phyloP scores from a whole-genome alignment of 805 yeast genomes.

The Cyberlindnera euphorbiiphila region DNA sequence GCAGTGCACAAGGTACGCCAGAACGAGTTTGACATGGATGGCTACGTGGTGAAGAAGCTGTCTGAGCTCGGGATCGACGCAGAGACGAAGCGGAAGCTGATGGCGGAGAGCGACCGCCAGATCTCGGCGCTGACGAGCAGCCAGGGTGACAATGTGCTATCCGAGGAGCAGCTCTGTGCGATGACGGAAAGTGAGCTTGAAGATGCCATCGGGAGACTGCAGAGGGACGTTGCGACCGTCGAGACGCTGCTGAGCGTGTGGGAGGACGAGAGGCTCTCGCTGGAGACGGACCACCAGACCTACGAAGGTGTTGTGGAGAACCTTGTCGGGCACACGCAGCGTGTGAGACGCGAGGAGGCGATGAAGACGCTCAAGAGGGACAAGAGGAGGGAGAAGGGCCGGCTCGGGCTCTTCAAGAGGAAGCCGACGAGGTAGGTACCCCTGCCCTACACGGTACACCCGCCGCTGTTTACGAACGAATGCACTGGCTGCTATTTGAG shows the following conservation, averaged over 20 bases:
- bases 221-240: conserved; percentile 34
- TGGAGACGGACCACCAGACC: conserved; percentile 63
- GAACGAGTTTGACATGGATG: conserved; percentile 23
- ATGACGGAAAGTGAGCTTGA: conserved; percentile 36
- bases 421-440: conserved; percentile 4
- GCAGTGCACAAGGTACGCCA: conserved; percentile 44
- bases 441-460: no score
- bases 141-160: no score
- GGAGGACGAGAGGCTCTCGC: conserved; percentile 45
- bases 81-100: conserved; percentile 27
- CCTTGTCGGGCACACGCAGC: conserved; percentile 85
- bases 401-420: conserved; percentile 16
- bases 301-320: conserved; percentile 88
- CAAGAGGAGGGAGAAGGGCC: conserved; percentile 18
- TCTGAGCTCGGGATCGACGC: conserved; percentile 32
- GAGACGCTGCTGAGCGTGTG: conserved; percentile 44
- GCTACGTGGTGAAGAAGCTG: conserved; percentile 24
- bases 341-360: conserved; percentile 52
- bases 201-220: conserved; percentile 33
- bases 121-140: conserved; percentile 8
- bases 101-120: conserved; percentile 27
- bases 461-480: no score
- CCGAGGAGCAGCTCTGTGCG: conserved; percentile 18
- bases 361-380: conserved; percentile 34
- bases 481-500: no score